phyloP scores from a whole-genome alignment of 83 land plant species.

The Diphasiastrum complanatum region DNA sequence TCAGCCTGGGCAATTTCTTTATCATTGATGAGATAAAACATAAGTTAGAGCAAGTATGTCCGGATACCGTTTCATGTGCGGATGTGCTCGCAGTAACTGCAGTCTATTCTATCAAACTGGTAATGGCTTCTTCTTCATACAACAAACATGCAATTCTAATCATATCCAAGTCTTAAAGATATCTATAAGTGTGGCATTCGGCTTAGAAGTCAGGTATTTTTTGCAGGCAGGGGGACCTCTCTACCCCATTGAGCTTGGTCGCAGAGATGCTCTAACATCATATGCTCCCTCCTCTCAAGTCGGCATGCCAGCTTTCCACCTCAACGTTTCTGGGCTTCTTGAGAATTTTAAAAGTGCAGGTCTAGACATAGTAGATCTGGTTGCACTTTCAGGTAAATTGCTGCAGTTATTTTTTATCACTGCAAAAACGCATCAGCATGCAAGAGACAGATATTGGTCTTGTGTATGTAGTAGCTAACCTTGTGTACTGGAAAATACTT shows the following conservation, averaged over 20 bases:
- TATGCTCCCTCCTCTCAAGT: background rate
- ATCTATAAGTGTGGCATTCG: too few species aligned
- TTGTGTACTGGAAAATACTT: too few species aligned
- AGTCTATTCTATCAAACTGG: conserved; percentile 18
- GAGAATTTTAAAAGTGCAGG: conserved; percentile 5
- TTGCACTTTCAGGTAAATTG: conserved; percentile 15
- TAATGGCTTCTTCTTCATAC: background rate
- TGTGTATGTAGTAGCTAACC: too few species aligned
- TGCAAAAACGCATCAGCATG: too few species aligned
- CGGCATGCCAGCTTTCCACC: conserved; percentile 1
- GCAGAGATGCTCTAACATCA: conserved; percentile 11
- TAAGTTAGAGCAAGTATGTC: conserved; percentile 4
- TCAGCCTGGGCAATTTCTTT: conserved; percentile 17
- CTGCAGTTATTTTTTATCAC: too few species aligned
- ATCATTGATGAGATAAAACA: conserved; percentile 9
- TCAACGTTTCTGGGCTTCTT: conserved; percentile 8
- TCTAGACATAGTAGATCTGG: conserved; percentile 9
- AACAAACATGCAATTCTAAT: too few species aligned
- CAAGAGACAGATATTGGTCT: too few species aligned
- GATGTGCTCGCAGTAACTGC: conserved; percentile 1
- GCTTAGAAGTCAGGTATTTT: too few species aligned
- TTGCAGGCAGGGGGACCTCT: conserved; percentile 17
- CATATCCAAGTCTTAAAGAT: too few species aligned
- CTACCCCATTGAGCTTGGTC: conserved; percentile 14
- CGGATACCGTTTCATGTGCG: conserved; percentile 14